Conservation (phyloP, 2,329 filamentous ascomycete species). For the Annulohypoxylon truncatum region DNA sequence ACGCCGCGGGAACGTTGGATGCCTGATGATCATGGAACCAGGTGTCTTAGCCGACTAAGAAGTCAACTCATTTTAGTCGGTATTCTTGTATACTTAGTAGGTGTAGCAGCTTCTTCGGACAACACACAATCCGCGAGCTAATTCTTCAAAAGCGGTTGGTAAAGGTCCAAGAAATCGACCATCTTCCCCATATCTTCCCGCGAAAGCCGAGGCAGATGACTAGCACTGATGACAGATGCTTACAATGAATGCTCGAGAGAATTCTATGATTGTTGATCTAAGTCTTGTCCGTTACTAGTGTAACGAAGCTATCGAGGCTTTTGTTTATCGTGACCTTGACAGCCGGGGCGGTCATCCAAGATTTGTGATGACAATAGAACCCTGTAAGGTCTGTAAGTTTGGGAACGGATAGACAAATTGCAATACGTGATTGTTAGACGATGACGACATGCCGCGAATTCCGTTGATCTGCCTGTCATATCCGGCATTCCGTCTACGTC, state of each 20-base stretch:
- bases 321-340: too few species aligned
- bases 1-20: background rate
- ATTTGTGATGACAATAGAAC: background rate
- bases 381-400: background rate
- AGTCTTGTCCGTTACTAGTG: background rate
- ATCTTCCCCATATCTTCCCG: conserved; percentile 2
- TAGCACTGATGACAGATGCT: background rate
- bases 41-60: conserved; percentile 14
- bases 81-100: background rate
- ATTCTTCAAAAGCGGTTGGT: background rate
- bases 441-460: conserved; percentile 27
- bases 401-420: background rate
- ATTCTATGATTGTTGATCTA: background rate
- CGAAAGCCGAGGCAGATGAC: conserved; percentile 6
- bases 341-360: too few species aligned
- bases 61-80: background rate
- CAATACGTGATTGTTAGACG: conserved; percentile 5
- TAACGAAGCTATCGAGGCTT: background rate
- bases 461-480: background rate
- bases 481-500: background rate
- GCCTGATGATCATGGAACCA: conserved; percentile 33
- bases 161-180: background rate
- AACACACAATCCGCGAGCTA: background rate
- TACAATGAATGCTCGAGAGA: background rate
- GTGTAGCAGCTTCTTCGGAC: background rate